Evolutionary conservation across 805 yeast genomes (phyloP).

Genomic region (Citeromyces nyonsensis): DNA sequence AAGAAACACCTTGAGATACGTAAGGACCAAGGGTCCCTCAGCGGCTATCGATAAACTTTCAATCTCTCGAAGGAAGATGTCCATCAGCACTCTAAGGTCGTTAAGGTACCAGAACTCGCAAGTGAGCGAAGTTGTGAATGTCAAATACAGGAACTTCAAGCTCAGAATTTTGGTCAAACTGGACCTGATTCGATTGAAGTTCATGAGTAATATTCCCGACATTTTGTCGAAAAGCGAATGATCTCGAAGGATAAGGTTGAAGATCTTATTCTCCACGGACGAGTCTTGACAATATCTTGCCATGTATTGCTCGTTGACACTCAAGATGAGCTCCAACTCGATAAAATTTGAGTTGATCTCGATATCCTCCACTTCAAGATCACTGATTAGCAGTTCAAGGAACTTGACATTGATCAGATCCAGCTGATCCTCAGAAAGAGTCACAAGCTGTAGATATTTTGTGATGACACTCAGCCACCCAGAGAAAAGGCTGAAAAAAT

Average conservation of each 20-base stretch:
- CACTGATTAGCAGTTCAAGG: slow-evolving; percentile 20
- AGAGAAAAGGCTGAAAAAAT: no score
- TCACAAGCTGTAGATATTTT: slow-evolving; percentile 16
- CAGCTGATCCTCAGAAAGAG: slow-evolving; percentile 27
- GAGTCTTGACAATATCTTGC: slow-evolving; percentile 19
- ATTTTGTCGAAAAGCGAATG: slow-evolving; percentile 31
- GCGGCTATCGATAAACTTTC: slow-evolving; percentile 43
- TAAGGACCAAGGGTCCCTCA: slow-evolving; percentile 42
- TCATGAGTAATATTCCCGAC: slow-evolving; percentile 54
- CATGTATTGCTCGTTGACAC: slow-evolving; percentile 82
- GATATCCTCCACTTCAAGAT: slow-evolving; percentile 22
- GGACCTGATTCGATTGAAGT: slow-evolving; percentile 67
- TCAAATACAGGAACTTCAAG: slow-evolving; percentile 59
- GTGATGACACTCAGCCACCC: not conserved
- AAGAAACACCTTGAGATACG: slow-evolving; percentile 58
- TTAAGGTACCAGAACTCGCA: slow-evolving; percentile 63
- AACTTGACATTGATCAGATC: slow-evolving; percentile 25
- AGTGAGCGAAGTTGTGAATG: slow-evolving; percentile 53
- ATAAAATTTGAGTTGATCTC: slow-evolving; percentile 35
- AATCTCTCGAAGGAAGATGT: slow-evolving; percentile 70
- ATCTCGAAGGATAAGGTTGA: slow-evolving; percentile 32
- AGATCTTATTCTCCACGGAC: slow-evolving; percentile 27
- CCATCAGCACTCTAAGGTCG: slow-evolving; percentile 73
- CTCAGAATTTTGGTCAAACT: slow-evolving; percentile 61
- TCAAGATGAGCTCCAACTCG: slow-evolving; percentile 54